Evolutionary conservation across 805 yeast species (phyloP).

Genomic region (Pichia eremophila): DNA sequence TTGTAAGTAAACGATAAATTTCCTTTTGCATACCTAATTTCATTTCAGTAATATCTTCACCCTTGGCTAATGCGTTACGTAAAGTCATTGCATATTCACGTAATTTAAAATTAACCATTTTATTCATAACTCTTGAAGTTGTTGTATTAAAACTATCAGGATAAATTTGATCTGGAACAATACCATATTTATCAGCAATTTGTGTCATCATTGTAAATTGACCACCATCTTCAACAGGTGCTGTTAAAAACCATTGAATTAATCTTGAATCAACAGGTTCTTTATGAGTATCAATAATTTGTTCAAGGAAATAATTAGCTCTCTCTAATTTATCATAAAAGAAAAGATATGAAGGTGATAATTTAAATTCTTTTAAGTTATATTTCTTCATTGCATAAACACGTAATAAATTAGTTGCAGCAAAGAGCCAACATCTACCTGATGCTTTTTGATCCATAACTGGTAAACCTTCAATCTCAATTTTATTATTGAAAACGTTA

Average conservation of each 20-base stretch:
- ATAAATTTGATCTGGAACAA: slow-evolving; percentile 64
- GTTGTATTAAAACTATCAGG: slow-evolving; percentile 60
- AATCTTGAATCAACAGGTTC: slow-evolving; percentile 63
- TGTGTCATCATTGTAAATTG: slow-evolving; percentile 80
- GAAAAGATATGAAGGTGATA: slow-evolving; percentile 71
- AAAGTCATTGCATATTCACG: slow-evolving; percentile 70
- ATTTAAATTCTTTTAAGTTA: slow-evolving; percentile 58
- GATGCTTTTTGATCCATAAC: slow-evolving; percentile 65
- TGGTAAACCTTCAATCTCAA: slow-evolving; percentile 48
- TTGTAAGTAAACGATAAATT: slow-evolving; percentile 54
- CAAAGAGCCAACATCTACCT: slow-evolving; percentile 88
- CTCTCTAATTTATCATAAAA: slow-evolving; percentile 84
- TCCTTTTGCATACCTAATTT: slow-evolving; percentile 41
- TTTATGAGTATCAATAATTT: slow-evolving; percentile 57
- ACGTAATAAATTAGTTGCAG: slow-evolving; percentile 68
- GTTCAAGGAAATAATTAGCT: slow-evolving; percentile 71
- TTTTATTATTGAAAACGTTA: slow-evolving; percentile 33
- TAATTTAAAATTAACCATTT: slow-evolving; percentile 55
- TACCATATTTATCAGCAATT: slow-evolving; percentile 69
- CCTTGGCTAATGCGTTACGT: slow-evolving; percentile 36
- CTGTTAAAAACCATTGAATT: slow-evolving; percentile 52
- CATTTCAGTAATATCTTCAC: slow-evolving; percentile 29
- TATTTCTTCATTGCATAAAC: slow-evolving; percentile 50
- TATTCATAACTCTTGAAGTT: slow-evolving; percentile 43
- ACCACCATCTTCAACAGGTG: slow-evolving; percentile 78